Base-by-base conservation (phyloP, 2,329 filamentous ascomycete species). In the Setomelanomma holmii region DNA sequence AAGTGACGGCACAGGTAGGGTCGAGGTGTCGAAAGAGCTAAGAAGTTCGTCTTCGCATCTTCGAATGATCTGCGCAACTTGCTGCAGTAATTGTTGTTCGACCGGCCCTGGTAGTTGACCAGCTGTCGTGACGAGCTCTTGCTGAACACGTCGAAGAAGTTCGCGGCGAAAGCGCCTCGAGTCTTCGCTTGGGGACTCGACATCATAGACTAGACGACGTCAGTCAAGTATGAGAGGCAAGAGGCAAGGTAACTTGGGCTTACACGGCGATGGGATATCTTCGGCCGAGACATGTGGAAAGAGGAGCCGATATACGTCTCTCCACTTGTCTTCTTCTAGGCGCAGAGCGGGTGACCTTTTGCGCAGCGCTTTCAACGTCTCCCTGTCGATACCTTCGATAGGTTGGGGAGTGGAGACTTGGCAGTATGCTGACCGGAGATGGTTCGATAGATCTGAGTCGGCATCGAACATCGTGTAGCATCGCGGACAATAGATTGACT, bases 281-380 rank as follows among this genome's bases (percentile, higher is more conserved):
- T 64, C 69, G 12, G 63, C 43, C 2, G 45, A 16, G 0, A 68
- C 63, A 2, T 58, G 66, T 0, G 75, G 73, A 27, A 79, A 78
- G 1, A 79, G 58, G 0, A 76, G 56, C 3, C 64, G 58, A 56
- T 75, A 78, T 16, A 75, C 70, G 27, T 75, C 69, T 4, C 53
- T 55, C 76, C 76, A 79, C 40, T 75, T 76, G 38, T 77, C 72
- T 7, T 65, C 63, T 33, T 77, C 76, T 44, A 55, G 62, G 40
- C 51, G 51, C 34, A 57, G 47, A 27, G 46, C 64, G 46, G 66
- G 73, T 61, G 59, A 72, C 59, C 75, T 61, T 6, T 71, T 76
- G 4, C 71, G 67, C 4, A 79, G 55, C 3, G 55, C 66, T 46
- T 69, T 68, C 22, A 75, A 62, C 11, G 74, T 71, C 7, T 75